A percentile compares a stretch with the other conserved stretches of the same genome.
phyloP scores from a whole-genome alignment of 306 rosid species.

The Quercus engelmannii region DNA sequence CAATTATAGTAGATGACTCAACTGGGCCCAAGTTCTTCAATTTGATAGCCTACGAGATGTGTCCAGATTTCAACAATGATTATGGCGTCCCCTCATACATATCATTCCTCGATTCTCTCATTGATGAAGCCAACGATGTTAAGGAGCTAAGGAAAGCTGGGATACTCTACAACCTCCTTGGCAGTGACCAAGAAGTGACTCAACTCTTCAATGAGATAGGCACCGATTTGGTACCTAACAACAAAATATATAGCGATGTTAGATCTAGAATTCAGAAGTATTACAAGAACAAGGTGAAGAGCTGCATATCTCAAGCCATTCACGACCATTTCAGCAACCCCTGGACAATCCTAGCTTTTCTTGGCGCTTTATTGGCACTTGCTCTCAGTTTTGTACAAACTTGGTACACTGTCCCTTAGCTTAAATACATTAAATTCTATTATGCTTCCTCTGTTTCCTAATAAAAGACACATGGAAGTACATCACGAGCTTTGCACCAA shows the following conservation, averaged over 20 bases:
- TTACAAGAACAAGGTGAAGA: not conserved
- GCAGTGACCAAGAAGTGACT: constrained; percentile 42
- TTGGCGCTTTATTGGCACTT: not conserved
- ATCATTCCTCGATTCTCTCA: constrained; percentile 31
- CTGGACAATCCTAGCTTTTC: constrained; percentile 22
- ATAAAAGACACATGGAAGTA: no score
- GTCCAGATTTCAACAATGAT: no score
- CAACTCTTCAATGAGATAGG: not conserved
- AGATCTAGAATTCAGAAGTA: not conserved
- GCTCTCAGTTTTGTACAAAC: not conserved
- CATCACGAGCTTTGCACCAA: no score
- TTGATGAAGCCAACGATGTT: constrained; percentile 31
- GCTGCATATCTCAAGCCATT: constrained; percentile 17
- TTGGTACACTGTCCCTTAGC: no score
- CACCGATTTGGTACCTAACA: constrained; percentile 15
- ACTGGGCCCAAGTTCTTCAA: not conserved
- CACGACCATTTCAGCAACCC: constrained; percentile 28
- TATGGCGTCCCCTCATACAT: not conserved
- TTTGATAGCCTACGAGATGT: no score
- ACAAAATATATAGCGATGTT: not conserved
- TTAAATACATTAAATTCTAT: no score
- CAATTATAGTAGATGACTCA: not conserved
- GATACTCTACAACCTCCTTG: constrained; percentile 7
- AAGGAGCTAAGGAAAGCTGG: constrained; percentile 9
- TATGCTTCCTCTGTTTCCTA: no score